Evolutionary conservation across 2,329 filamentous ascomycete species (phyloP), one percentile per base, ranked within the genome.

Genomic region (Dryadomyces quercus-mongolicae): DNA sequence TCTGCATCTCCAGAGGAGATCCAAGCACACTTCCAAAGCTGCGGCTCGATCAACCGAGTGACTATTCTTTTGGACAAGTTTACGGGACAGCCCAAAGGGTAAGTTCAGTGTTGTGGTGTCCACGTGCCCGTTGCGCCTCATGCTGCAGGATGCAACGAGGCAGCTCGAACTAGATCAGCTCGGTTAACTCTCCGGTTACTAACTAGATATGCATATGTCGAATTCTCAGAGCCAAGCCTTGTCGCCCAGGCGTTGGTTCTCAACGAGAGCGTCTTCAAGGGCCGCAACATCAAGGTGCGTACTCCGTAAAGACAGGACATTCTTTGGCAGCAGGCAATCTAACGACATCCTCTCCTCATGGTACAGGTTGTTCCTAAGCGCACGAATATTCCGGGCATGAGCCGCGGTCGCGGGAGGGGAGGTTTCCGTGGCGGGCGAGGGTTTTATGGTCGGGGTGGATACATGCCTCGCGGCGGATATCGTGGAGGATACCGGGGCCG

Each of bases 21-120:
- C 56, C 93, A 98, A 74, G 88, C 90, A 56, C 93, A 98, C 67
- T 98, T 98, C 74, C 90, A 95, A 75, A 94, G 85, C 75, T 95
- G 90, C 64, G 93, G 93, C 57, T 89, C 87, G 61, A 98, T 98
- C 76, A 98, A 98, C 71, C 86, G 93, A 57, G 93, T 98, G 56
- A 98, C 93, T 1, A 98, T 98, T 61, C 75, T 98, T 62, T 74
- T 98, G 62, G 93, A 98, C 74, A 98, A 98, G 75, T 97, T 96
- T 67, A 95, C 91, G 12, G 93, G 93, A 60, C 91, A 97, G 75
- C 93, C 93, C n/a, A 98, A 98, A 77, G 93, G 93, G 91, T 95
- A 75, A 70, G 85, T 31, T 4, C 8, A 8, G 25, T 31, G 25
- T 8, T 31, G 25, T 31, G 25, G 25, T 31, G 25, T 8, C 4